Evolutionary conservation across 371 early-diverging fungal genomes (phyloP).

Genomic region (Actinomucor elegans): DNA sequence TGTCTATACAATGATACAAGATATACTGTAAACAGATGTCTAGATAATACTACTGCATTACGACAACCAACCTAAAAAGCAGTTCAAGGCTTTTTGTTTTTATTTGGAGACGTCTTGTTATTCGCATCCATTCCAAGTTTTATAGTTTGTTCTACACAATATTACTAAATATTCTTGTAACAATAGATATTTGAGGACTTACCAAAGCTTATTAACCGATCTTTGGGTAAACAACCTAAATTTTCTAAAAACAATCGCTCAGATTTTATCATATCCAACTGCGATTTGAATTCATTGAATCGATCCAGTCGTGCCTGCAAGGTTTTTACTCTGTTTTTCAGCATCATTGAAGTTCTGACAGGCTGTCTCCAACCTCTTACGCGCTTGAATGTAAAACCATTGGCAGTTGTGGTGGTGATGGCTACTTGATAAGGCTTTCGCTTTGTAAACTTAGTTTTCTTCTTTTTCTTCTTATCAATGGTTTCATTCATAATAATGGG

Average conservation of each 20-base stretch:
- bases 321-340: slow-evolving; percentile 19
- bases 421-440: slow-evolving; percentile 25
- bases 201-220: slow-evolving; percentile 5
- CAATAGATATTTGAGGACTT: not conserved
- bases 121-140: not conserved
- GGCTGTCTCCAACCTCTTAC: slow-evolving; percentile 31
- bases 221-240: slow-evolving; percentile 7
- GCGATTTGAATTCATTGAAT: not conserved
- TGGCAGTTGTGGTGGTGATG: not conserved
- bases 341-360: slow-evolving; percentile 24
- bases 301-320: slow-evolving; percentile 10
- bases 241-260: slow-evolving; percentile 13
- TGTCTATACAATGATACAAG: no score
- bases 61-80: no score
- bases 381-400: slow-evolving; percentile 22
- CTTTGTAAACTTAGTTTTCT: not conserved
- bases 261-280: slow-evolving; percentile 12
- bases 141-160: not conserved
- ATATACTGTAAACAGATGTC: no score
- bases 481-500: not conserved
- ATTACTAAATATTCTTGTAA: not conserved
- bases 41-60: no score
- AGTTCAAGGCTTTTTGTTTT: no score
- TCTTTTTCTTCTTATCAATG: not conserved
- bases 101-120: no score